phyloP scores from a whole-genome alignment of 2,329 filamentous ascomycete species.

The Colletotrichum zoysiae region DNA sequence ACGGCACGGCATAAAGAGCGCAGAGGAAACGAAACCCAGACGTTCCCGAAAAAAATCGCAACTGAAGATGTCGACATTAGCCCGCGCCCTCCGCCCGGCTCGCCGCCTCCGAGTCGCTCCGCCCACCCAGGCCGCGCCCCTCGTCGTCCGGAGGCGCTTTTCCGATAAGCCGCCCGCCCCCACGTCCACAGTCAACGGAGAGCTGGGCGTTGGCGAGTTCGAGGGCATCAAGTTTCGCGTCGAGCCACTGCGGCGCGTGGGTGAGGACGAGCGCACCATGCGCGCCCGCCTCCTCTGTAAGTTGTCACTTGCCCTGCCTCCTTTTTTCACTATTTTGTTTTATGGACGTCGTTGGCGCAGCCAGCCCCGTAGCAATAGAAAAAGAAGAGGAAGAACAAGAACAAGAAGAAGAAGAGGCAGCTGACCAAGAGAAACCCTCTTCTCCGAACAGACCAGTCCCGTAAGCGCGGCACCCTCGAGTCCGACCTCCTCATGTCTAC shows the following conservation, averaged over 20 bases:
- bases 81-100: constrained; percentile 44
- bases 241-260: constrained; percentile 86
- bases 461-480: constrained; percentile 95
- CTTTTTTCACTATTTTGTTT: no score
- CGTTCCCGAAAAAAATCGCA: neutral
- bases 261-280: constrained; percentile 88
- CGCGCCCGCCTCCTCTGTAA: constrained; percentile 82
- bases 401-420: constrained; percentile 20
- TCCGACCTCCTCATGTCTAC: constrained; percentile 96
- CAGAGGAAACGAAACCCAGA: neutral
- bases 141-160: constrained; percentile 39
- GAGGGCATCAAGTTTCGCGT: constrained; percentile 88
- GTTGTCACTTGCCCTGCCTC: constrained; percentile 46
- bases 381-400: constrained; percentile 3
- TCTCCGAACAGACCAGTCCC: constrained; percentile 81
- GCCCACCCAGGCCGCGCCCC: constrained; percentile 36
- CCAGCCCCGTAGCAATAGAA: neutral
- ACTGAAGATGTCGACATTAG: constrained; percentile 34
- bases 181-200: constrained; percentile 50
- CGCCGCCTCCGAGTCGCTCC: constrained; percentile 38
- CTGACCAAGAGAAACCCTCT: constrained; percentile 12
- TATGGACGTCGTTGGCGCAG: neutral
- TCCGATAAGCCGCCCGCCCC: constrained; percentile 46
- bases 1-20: neutral
- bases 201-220: constrained; percentile 87